Evolutionary conservation across 2,329 filamentous ascomycete genomes (phyloP).

Genomic region (Aspergillus tanneri): DNA sequence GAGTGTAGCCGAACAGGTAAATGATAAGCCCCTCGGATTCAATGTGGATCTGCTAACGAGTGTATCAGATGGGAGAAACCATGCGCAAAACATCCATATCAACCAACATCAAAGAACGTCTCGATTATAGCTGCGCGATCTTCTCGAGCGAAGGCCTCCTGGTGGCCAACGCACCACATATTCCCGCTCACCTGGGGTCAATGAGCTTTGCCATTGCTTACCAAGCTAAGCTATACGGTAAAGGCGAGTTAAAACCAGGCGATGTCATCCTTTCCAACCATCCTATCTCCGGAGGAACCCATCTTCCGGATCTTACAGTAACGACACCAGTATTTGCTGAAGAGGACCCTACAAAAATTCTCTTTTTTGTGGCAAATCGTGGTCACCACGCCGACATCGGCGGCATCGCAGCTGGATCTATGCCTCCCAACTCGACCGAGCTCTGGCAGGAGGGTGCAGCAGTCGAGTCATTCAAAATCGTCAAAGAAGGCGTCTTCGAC

Average conservation of each 20-base stretch:
- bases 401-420: conserved; percentile 72
- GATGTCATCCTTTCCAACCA: conserved; percentile 80
- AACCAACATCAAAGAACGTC: conserved; percentile 78
- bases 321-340: conserved; percentile 68
- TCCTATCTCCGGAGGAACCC: conserved; percentile 79
- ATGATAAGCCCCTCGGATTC: too few relatives aligned
- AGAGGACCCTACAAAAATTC: conserved; percentile 66
- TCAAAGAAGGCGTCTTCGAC: conserved; percentile 56
- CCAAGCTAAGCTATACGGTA: conserved; percentile 70
- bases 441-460: conserved; percentile 42
- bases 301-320: conserved; percentile 75
- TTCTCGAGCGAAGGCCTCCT: conserved; percentile 72
- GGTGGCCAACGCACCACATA: conserved; percentile 66
- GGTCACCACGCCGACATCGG: conserved; percentile 68
- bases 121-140: conserved; percentile 78
- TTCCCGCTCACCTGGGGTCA: conserved; percentile 75
- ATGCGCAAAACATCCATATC: conserved; percentile 75
- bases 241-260: conserved; percentile 68
- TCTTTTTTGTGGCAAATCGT: conserved; percentile 74
- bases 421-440: conserved; percentile 55
- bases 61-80: conserved; percentile 66
- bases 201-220: conserved; percentile 77
- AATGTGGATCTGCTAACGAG: too few relatives aligned
- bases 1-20: conserved; percentile 73
- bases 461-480: conserved; percentile 32